Evolutionary conservation across 257 asterid genomes (phyloP).

Genomic region (Galeopsis tetrahit): DNA sequence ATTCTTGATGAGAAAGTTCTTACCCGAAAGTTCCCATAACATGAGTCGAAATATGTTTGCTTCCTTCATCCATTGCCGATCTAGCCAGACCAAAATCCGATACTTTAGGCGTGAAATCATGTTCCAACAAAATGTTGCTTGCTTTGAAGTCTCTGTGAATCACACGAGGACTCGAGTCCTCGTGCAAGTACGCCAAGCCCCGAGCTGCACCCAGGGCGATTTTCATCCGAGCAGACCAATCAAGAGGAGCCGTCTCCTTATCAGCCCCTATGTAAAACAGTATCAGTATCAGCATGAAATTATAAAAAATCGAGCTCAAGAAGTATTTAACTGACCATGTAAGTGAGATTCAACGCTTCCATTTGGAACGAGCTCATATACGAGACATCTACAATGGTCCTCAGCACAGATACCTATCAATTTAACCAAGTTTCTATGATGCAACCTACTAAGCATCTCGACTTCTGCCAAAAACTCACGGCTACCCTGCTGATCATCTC

Average conservation of each 20-base stretch:
- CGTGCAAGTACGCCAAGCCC: constrained; percentile 91
- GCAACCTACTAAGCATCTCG: constrained; percentile 92
- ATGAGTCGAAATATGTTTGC: constrained; percentile 78
- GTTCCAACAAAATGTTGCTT: constrained; percentile 83
- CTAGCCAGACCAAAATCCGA: constrained; percentile 97
- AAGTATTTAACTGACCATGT: constrained; percentile 57
- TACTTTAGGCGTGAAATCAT: constrained; percentile 87
- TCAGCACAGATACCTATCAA: constrained; percentile 84
- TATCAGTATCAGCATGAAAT: neutral
- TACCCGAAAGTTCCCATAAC: constrained; percentile 99
- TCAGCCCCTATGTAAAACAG: constrained; percentile 53
- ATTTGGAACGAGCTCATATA: constrained; percentile 86
- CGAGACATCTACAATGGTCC: constrained; percentile 67
- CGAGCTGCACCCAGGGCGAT: constrained; percentile 92
- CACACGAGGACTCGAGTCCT: constrained; percentile 96
- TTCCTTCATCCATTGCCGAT: constrained; percentile 79
- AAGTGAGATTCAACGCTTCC: constrained; percentile 95
- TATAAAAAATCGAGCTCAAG: neutral
- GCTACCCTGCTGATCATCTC: constrained; percentile 81
- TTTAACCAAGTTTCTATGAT: constrained; percentile 85
- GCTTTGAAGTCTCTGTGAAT: constrained; percentile 97
- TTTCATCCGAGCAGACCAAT: constrained; percentile 82
- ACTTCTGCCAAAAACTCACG: constrained; percentile 94
- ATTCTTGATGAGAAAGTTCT: constrained; percentile 15
- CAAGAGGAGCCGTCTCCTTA: constrained; percentile 70